Evolutionary conservation across 495 filamentous ascomycete species (phyloP), one percentile per base, ranked within the genome.

Genomic region (Geoglossum glabrum): DNA sequence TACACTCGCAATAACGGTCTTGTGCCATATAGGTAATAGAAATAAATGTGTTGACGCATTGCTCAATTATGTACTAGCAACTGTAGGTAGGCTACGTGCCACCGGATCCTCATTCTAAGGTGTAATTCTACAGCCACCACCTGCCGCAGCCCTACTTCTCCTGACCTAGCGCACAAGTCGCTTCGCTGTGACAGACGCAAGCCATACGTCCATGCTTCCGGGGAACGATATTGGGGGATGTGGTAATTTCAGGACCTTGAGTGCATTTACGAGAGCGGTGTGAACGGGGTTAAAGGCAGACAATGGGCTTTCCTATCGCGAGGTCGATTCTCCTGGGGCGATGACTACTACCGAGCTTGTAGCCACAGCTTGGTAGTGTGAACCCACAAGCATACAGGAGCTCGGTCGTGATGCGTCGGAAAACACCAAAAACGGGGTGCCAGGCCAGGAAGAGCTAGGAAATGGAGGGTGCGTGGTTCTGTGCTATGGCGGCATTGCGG

Each of bases 401-500:
- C 40, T 10, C 23, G 17, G 10, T 45, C 36, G 40, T 45, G 40
- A 45, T 45, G 36, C 11, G 40, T 19, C 40, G 17, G 7, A 13
- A 45, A 45, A 45, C 13, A 5, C 3, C 10, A 7, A 45, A 19
- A 21, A 45, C 19, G 3, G 11, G 23, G 17, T 21, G n/a, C 40
- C 3, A 45, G 40, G 26, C 17, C 49, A 31, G 3, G 19, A 52
- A 1, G 49, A 52, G n/a, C 49, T 52, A 52, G 30, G 49, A 52
- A 8, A 27, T n/a, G 17, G 49, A 52, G 8, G 49, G 28, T 5
- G 11, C 17, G 11, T 52, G 49, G 19, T 52, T 52, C 23, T 52
- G 49, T 27, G 49, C 21, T 0, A 52, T 63, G 43, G 78, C 79
- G 27, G 73, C 73, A 55, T 76, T 73, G 36, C 90, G 82, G 36